Evolutionary conservation across 345 rosid species (phyloP).

Genomic region (Linum usitatissimum): DNA sequence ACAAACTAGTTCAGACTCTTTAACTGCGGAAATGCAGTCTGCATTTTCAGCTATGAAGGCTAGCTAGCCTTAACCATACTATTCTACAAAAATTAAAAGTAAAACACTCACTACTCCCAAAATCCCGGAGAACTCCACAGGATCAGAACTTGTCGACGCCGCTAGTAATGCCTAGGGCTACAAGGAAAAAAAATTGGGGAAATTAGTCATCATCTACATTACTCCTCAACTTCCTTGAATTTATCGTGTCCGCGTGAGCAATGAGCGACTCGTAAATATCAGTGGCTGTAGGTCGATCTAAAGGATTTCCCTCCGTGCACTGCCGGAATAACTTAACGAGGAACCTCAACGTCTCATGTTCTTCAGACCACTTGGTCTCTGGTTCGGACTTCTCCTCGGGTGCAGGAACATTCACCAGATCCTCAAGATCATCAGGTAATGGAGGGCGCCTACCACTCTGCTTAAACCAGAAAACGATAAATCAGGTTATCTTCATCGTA

Average conservation of each 20-base stretch:
- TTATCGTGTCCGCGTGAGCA: constrained; percentile 15
- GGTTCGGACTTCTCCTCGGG: constrained; percentile 17
- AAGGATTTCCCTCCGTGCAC: constrained; percentile 65
- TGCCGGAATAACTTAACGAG: constrained; percentile 51
- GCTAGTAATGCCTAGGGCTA: constrained; percentile 11
- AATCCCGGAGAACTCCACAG: no score
- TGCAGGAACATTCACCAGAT: constrained; percentile 23
- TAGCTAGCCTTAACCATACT: no score
- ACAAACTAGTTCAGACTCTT: no score
- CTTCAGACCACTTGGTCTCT: constrained; percentile 31
- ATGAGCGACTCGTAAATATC: constrained; percentile 44
- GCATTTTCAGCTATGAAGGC: no score
- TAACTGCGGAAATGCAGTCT: no score
- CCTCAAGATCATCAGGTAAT: constrained; percentile 50
- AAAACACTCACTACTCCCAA: constrained; percentile 2
- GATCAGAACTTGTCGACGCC: no score
- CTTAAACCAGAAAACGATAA: not conserved
- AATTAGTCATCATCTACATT: constrained; percentile 10
- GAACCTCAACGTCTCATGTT: constrained; percentile 42
- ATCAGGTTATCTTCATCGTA: not conserved
- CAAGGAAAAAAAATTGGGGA: constrained; percentile 14
- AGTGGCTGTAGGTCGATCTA: constrained; percentile 51
- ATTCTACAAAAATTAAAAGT: not conserved
- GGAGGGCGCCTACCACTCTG: constrained; percentile 74
- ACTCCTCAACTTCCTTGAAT: constrained; percentile 13